Evolutionary conservation across 805 yeast genomes (phyloP).

Genomic region (Kazachstania viticola): DNA sequence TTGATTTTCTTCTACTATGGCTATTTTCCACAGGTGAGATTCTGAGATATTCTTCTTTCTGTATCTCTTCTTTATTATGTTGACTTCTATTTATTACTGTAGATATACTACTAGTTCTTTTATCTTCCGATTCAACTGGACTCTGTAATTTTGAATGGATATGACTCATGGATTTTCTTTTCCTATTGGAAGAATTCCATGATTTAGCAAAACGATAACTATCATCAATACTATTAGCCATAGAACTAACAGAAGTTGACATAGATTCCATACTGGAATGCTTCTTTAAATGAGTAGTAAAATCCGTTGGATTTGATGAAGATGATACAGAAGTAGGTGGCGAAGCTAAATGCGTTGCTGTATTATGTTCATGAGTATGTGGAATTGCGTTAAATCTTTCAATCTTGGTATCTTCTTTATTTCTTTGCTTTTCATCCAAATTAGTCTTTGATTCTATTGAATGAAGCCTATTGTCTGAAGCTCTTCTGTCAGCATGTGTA

Average conservation of each 20-base stretch:
- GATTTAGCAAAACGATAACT: slow-evolving; percentile 26
- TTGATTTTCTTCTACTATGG: slow-evolving; percentile 16
- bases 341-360: not conserved
- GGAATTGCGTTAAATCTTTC: not conserved
- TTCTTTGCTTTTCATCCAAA: not conserved
- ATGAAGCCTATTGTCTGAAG: not conserved
- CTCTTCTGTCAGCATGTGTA: not conserved
- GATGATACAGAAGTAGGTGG: slow-evolving; percentile 7
- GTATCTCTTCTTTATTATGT: not conserved
- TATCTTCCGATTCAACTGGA: not conserved
- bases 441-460: not conserved
- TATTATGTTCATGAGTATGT: not conserved
- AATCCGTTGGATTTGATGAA: slow-evolving; percentile 26
- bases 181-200: slow-evolving; percentile 25
- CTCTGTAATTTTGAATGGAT: slow-evolving; percentile 4
- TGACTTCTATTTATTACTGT: slow-evolving; percentile 2
- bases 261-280: slow-evolving; percentile 23
- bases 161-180: slow-evolving; percentile 21
- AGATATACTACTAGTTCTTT: slow-evolving; percentile 13
- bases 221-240: slow-evolving; percentile 24
- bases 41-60: too few relatives aligned
- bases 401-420: not conserved
- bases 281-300: slow-evolving; percentile 19
- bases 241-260: slow-evolving; percentile 25
- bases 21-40: not conserved